These are phyloP conservation scores for slime mould (Dictyostelium discoideum) DNA, from an alignment of 78 protist genomes.

Conservation along the genomic window dicty_2.7 NC_007090.3:631001-631500, in stretches of 20 bases:
- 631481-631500: constrained; percentile 82
- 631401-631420: constrained; percentile 77
- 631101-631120: constrained; percentile 70
- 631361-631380: constrained; percentile 83
- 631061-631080: constrained; percentile 83
- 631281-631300: constrained; percentile 24
- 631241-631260: constrained; percentile 81
- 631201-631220: constrained; percentile 64
- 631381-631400: constrained; percentile 84
- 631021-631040: constrained; percentile 78
- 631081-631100: constrained; percentile 79
- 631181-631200: constrained; percentile 68
- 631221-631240: constrained; percentile 69
- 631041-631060: constrained; percentile 79
- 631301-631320: constrained; percentile 64
- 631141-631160: constrained; percentile 56
- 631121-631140: constrained; percentile 74
- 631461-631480: constrained; percentile 71
- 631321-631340: constrained; percentile 87
- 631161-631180: constrained; percentile 74
- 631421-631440: constrained; percentile 7
- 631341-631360: constrained; percentile 83
- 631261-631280: constrained; percentile 50
- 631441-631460: not conserved
- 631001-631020: constrained; percentile 57